These are phyloP conservation scores for Waltergamsia citrina DNA, from an alignment of 2,329 filamentous ascomycete species.

Conservation along the genomic window DNA sequence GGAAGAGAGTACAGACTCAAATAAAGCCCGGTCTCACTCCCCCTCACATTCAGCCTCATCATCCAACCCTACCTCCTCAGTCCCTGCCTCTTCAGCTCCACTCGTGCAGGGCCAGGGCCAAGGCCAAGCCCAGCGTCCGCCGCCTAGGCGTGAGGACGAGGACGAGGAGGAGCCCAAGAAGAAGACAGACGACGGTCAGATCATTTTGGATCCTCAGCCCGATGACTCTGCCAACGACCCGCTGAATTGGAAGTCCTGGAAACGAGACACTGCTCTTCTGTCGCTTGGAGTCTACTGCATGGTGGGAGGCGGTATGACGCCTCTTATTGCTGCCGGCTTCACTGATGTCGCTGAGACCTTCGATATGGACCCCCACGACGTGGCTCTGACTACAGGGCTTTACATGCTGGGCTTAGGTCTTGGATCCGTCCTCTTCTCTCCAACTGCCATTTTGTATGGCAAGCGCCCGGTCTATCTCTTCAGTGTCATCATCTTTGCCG, in stretches of 20 bases:
- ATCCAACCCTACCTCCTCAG: slow-evolving; percentile 3
- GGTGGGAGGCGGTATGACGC: slow-evolving; percentile 87
- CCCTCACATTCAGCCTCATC: slow-evolving; percentile 1
- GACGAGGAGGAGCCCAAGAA: slow-evolving; percentile 46
- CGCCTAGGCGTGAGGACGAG: slow-evolving; percentile 7
- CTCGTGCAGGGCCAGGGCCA: not conserved
- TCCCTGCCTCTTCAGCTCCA: not conserved
- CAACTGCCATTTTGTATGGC: slow-evolving; percentile 83
- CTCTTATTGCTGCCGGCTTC: slow-evolving; percentile 84
- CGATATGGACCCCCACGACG: slow-evolving; percentile 56
- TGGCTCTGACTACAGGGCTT: slow-evolving; percentile 80
- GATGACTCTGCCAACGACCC: slow-evolving; percentile 88
- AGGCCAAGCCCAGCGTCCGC: slow-evolving; percentile 3
- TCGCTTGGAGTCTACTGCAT: slow-evolving; percentile 89
- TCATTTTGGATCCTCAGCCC: slow-evolving; percentile 85
- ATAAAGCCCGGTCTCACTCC: slow-evolving; percentile 8
- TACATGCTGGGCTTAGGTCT: slow-evolving; percentile 92
- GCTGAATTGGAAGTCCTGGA: slow-evolving; percentile 80
- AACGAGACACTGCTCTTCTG: slow-evolving; percentile 68
- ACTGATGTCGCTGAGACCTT: slow-evolving; percentile 62
- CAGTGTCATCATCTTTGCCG: slow-evolving; percentile 67
- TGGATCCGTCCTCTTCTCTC: slow-evolving; percentile 75
- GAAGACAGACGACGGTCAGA: slow-evolving; percentile 68
- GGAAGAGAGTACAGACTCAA: too few relatives aligned
- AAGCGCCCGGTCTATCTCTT: slow-evolving; percentile 85